These are phyloP conservation scores for Abrus pulchellus DNA, from an alignment of 306 rosid genomes.

Conservation along the genomic window DNA sequence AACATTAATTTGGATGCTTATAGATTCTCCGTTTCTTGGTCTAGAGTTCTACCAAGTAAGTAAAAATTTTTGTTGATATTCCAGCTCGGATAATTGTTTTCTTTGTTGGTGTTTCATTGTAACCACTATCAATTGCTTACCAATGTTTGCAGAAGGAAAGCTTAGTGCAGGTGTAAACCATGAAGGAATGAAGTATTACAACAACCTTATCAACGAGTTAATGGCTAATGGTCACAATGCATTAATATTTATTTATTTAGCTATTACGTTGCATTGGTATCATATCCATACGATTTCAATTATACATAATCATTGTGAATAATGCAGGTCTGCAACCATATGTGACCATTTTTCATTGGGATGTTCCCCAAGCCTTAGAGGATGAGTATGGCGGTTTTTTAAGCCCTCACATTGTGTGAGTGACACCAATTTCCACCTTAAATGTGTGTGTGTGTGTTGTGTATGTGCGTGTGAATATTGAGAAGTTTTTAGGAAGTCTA, in stretches of 20 bases:
- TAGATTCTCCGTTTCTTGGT: conserved; percentile 57
- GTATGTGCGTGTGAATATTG: not conserved
- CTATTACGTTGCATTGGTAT: not conserved
- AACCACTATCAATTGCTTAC: conserved; percentile 21
- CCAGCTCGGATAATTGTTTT: not conserved
- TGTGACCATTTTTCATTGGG: conserved; percentile 58
- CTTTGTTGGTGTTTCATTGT: not conserved
- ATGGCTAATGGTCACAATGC: conserved; percentile 58
- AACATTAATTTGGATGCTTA: conserved; percentile 68
- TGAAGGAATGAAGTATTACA: conserved; percentile 65
- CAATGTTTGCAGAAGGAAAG: conserved; percentile 60
- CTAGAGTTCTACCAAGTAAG: conserved; percentile 75
- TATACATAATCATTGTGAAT: conserved; percentile 9
- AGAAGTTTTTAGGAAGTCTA: conserved; percentile 29
- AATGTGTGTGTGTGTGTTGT: not conserved
- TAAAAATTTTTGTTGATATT: conserved; percentile 8
- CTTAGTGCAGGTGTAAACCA: conserved; percentile 66
- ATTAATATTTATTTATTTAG: not conserved
- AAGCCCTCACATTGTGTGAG: conserved; percentile 64
- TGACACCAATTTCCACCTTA: conserved; percentile 24
- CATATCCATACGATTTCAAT: conserved; percentile 1
- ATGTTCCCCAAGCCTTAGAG: conserved; percentile 54
- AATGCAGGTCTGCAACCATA: conserved; percentile 51
- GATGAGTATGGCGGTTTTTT: conserved; percentile 68
- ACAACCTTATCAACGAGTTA: conserved; percentile 68